Percentiles rank a stretch among this genome's conserved stretches.
These are phyloP conservation scores for Trichophyton schoenleinii DNA, from an alignment of 2,329 filamentous ascomycete genomes.

Conservation along the genomic window DNA sequence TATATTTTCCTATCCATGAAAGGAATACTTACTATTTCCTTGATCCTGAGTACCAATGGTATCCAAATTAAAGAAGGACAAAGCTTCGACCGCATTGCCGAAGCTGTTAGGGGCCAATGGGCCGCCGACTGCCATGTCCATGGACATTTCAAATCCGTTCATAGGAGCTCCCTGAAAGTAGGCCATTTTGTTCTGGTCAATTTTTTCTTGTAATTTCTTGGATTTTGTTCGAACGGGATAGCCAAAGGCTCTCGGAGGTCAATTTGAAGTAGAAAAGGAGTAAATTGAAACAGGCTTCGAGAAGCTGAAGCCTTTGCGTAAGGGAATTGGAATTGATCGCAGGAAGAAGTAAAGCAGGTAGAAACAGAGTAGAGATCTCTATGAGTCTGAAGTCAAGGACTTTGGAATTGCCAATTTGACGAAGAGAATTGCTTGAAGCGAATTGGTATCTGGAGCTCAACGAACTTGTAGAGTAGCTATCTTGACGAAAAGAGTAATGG, in stretches of 20 bases:
- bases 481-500: neutral
- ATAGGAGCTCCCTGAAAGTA: neutral
- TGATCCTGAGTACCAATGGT: neutral
- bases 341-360: neutral
- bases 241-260: neutral
- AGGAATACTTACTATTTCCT: neutral
- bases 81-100: neutral
- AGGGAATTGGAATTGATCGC: neutral
- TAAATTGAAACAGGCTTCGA: constrained; percentile 5
- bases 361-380: neutral
- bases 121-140: neutral
- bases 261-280: neutral
- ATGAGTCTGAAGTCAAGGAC: neutral
- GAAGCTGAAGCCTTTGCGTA: neutral
- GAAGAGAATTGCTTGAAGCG: neutral
- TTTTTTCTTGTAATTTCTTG: neutral
- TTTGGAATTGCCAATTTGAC: neutral
- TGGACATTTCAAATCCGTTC: neutral
- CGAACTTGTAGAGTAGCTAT: neutral
- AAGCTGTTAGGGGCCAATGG: neutral
- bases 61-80: neutral
- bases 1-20: neutral
- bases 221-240: neutral
- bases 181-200: neutral
- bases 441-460: neutral